Conservation (phyloP, 75 land plant species). For the Chamaecyparis obtusa region DNA sequence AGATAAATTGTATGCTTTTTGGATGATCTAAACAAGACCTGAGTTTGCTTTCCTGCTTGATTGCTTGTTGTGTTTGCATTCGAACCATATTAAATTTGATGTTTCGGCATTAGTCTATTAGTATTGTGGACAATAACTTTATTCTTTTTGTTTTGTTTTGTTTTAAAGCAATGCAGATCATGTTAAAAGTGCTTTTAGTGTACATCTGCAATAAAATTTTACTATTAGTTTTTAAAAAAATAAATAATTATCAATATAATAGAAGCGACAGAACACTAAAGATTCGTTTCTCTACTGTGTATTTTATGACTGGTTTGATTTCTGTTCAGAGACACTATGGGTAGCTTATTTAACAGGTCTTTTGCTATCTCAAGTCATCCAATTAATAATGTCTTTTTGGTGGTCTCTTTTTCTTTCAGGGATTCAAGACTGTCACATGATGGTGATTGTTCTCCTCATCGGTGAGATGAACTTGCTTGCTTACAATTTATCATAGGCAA, state of each 20-base stretch:
- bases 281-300: neutral
- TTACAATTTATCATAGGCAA: neutral
- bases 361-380: neutral
- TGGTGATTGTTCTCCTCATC: neutral
- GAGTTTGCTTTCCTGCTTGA: neutral
- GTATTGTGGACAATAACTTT: neutral
- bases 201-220: neutral
- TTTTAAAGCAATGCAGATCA: neutral
- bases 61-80: neutral
- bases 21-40: neutral
- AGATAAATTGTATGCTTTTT: neutral
- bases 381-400: neutral
- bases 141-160: neutral
- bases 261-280: neutral
- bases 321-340: neutral
- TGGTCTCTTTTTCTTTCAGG: slow-evolving; percentile 14
- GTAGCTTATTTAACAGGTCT: neutral
- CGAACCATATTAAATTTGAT: neutral
- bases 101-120: neutral
- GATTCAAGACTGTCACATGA: slow-evolving; percentile 10
- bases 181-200: neutral
- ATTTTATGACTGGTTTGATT: neutral
- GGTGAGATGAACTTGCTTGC: neutral
- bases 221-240: neutral
- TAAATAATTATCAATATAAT: neutral